Evolutionary conservation across 192 early-diverging fungal species (phyloP).

Genomic region (Entomortierella beljakovae): DNA sequence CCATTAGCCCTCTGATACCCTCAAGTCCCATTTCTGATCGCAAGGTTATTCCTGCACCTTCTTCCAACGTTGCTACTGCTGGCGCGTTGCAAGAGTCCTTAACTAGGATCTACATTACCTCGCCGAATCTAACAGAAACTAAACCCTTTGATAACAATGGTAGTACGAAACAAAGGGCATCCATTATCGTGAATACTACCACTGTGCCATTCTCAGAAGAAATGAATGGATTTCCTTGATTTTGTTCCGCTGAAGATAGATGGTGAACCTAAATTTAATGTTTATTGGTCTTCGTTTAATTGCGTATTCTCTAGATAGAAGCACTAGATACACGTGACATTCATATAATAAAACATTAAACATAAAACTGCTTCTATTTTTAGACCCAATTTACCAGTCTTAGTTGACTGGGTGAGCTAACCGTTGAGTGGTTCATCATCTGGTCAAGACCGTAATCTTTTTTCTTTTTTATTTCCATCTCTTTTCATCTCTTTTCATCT

Average conservation of each 20-base stretch:
- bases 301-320: too few relatives aligned
- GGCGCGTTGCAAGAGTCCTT: background rate
- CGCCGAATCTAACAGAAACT: background rate
- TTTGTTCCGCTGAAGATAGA: too few relatives aligned
- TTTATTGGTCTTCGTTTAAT: too few relatives aligned
- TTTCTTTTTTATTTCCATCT: background rate
- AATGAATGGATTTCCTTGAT: constrained; percentile 45
- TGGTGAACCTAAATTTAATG: too few relatives aligned
- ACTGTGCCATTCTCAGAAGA: constrained; percentile 31
- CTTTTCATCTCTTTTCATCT: constrained; percentile 1
- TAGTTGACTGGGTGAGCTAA: too few relatives aligned
- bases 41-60: background rate
- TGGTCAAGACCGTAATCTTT: background rate
- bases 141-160: background rate
- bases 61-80: background rate
- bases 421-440: too few relatives aligned
- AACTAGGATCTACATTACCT: background rate
- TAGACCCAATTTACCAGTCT: too few relatives aligned
- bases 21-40: background rate
- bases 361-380: too few relatives aligned
- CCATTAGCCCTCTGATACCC: constrained; percentile 6
- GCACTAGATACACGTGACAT: too few relatives aligned
- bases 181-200: constrained; percentile 36
- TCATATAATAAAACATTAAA: too few relatives aligned
- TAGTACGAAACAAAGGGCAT: background rate